Conservation (phyloP, 139 green algal species). For the Eudorina sp. region DNA sequence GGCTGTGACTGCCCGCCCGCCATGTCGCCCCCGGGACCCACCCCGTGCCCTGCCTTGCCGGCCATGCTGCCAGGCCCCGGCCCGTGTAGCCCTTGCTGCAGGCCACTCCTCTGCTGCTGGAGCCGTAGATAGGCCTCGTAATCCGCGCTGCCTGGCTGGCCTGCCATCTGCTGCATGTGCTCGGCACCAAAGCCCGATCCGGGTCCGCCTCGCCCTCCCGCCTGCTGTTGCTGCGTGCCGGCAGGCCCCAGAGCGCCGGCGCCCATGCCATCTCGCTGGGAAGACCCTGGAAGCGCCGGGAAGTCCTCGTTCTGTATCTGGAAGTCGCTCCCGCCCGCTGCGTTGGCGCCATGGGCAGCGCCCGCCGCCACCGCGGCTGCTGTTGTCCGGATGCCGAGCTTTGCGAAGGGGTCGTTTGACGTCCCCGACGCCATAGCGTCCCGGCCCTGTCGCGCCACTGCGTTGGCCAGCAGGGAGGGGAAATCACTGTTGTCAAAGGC, state of each 20-base stretch:
- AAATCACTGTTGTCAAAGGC: slow-evolving; percentile 42
- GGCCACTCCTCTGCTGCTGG: slow-evolving; percentile 46
- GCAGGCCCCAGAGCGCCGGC: not conserved
- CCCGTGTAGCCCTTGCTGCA: slow-evolving; percentile 21
- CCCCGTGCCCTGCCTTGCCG: slow-evolving; percentile 10
- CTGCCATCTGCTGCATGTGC: slow-evolving; percentile 23
- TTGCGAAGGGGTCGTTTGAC: slow-evolving; percentile 31
- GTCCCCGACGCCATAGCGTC: not conserved
- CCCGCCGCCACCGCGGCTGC: slow-evolving; percentile 29
- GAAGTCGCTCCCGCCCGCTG: slow-evolving; percentile 36
- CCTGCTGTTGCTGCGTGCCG: slow-evolving; percentile 9
- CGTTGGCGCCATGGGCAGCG: not conserved
- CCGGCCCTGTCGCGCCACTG: slow-evolving; percentile 25
- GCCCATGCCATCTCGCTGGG: slow-evolving; percentile 13
- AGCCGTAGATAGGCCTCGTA: slow-evolving; percentile 45
- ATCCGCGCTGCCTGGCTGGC: slow-evolving; percentile 7
- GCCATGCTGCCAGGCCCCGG: not conserved
- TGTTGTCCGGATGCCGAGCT: slow-evolving; percentile 36
- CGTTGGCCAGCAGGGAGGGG: slow-evolving; percentile 29
- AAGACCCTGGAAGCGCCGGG: slow-evolving; percentile 50
- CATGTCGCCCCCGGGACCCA: not conserved
- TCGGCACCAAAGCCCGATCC: not conserved
- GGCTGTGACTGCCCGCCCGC: not conserved
- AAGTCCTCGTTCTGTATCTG: slow-evolving; percentile 63
- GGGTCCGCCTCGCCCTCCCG: not conserved